Base-by-base conservation (phyloP, 2,329 filamentous ascomycete genomes). In the Aureobasidium sp. region DNA sequence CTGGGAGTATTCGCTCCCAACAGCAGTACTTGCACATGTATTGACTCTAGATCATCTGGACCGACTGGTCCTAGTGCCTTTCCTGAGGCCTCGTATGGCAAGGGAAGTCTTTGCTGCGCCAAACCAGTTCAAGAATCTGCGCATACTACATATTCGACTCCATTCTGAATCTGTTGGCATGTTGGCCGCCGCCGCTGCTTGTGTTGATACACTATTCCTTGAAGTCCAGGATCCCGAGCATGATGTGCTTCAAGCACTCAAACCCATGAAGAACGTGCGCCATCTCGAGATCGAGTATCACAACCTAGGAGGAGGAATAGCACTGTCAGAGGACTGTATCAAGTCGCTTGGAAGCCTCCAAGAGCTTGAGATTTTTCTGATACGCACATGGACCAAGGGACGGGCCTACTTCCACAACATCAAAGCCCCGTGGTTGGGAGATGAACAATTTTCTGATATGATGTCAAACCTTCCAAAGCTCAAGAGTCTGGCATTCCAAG, bases 401-500 rank as follows among this genome's bases (percentile, higher is more conserved):
- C 22, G 25, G 15, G 51, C 51, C 9, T 36, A 55, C 6, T 55
- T 29, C 37, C 25, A 42, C 22, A 41, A 41, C 15, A 29, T 55
- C 37, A 29, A 12, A 12, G 51, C 51, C 42, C 22, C 37, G 12
- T 55, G 51, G 51, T 12, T 55, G 7, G 37, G 20, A 3, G 51
- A 55, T 11, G 51, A 55, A 11, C 36, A 55, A 9, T 55, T 55
- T 17, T 25, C 22, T 9, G 17, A 42, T 2, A 15, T 55, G 37
- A 55, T 55, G 51, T 55, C 51, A 11, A 41, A 17, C 17, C 37
- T 55, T 22, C 51, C 51, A n/a, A 55, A 55, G 6, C 36, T 55
- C 36, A 29, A 42, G 17, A 55, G 51, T 29, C 37, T 55, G 36
- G 51, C 25, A 12, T 55, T 55, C 4, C 51, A 55, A 14, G 51